phyloP scores from a whole-genome alignment of 805 yeast species.

The Ogataea pilisensis region DNA sequence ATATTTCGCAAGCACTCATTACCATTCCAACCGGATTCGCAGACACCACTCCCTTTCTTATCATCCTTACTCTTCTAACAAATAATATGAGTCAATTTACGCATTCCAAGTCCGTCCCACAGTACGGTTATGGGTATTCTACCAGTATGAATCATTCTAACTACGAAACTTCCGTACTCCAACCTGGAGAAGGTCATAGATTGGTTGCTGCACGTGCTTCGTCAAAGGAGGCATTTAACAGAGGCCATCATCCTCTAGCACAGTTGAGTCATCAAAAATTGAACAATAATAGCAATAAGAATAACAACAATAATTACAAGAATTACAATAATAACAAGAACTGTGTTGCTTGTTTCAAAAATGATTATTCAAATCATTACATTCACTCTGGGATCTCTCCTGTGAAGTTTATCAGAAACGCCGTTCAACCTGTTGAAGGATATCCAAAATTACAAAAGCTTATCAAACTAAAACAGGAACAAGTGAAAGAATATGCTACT shows the following conservation, averaged over 20 bases:
- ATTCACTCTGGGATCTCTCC: constrained; percentile 63
- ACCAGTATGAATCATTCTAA: neutral
- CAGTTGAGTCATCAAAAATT: neutral
- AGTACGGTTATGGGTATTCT: neutral
- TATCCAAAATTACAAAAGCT: constrained; percentile 78
- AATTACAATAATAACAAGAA: constrained; percentile 3
- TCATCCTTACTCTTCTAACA: neutral
- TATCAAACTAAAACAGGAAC: constrained; percentile 59
- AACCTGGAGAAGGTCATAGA: constrained; percentile 23
- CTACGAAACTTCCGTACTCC: constrained; percentile 3
- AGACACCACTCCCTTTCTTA: neutral
- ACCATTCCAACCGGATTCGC: too few species aligned
- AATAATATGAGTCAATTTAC: neutral
- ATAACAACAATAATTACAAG: constrained; percentile 10
- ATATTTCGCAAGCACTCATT: too few species aligned
- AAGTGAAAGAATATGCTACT: constrained; percentile 48
- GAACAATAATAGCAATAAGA: constrained; percentile 6
- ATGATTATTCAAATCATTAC: constrained; percentile 71
- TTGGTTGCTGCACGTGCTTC: constrained; percentile 21
- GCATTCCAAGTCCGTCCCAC: neutral
- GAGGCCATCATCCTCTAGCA: neutral
- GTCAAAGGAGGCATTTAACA: constrained; percentile 10
- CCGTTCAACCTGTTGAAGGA: constrained; percentile 66
- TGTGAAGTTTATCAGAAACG: constrained; percentile 60
- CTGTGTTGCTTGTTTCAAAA: constrained; percentile 36